Conservation (phyloP, 345 rosid genomes). For the Pugionium dolabratum region DNA sequence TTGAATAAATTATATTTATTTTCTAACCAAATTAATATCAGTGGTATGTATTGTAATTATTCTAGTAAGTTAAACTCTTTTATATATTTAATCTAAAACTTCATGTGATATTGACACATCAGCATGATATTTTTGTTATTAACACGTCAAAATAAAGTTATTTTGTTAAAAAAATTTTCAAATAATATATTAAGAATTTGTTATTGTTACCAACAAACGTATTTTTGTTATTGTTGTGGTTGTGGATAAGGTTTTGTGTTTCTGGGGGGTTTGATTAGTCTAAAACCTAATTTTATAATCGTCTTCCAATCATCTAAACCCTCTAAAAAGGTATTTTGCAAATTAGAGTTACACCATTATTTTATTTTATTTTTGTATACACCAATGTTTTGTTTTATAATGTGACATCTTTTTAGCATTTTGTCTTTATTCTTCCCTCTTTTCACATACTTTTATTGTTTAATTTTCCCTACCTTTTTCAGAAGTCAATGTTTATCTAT, state of each 20-base stretch:
- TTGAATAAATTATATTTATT: too few relatives aligned
- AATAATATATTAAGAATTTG: neutral
- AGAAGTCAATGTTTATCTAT: slow-evolving; percentile 28
- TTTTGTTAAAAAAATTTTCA: too few relatives aligned
- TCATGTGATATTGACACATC: too few relatives aligned
- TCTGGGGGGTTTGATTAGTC: slow-evolving; percentile 21
- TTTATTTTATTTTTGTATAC: too few relatives aligned
- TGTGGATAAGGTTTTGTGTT: slow-evolving; percentile 29
- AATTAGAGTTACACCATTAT: slow-evolving; percentile 1
- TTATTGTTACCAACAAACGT: slow-evolving; percentile 3
- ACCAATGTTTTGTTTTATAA: slow-evolving; percentile 10
- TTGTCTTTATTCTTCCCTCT: slow-evolving; percentile 33
- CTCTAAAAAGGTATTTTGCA: slow-evolving; percentile 8
- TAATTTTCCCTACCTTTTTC: slow-evolving; percentile 19
- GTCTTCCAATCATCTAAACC: slow-evolving; percentile 33
- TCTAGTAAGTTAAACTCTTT: too few relatives aligned
- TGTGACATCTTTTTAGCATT: slow-evolving; percentile 27
- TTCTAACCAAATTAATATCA: too few relatives aligned
- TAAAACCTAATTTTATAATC: slow-evolving; percentile 5
- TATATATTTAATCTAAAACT: too few relatives aligned
- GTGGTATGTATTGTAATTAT: too few relatives aligned
- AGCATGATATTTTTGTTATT: too few relatives aligned
- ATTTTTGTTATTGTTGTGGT: slow-evolving; percentile 16
- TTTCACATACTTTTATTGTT: slow-evolving; percentile 27
- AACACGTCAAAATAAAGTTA: too few relatives aligned